Conservation (phyloP, 441 rosid species). For the Croton setiger region DNA sequence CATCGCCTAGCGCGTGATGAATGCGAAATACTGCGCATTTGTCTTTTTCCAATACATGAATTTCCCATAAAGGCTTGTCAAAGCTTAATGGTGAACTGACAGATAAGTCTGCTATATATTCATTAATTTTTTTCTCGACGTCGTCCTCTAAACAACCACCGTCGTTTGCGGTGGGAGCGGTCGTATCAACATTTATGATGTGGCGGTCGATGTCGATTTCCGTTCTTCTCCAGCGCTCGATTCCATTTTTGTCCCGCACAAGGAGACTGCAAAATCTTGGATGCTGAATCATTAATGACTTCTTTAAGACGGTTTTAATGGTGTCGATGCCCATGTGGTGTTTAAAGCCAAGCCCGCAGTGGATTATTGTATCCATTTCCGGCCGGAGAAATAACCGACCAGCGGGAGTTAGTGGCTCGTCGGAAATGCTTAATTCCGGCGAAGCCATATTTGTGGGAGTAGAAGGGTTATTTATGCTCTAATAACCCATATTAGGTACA, state of each 20-base stretch:
- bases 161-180: background rate
- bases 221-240: conserved; percentile 49
- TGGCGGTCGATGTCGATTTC: conserved; percentile 46
- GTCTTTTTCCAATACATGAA: conserved; percentile 38
- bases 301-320: conserved; percentile 23
- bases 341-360: conserved; percentile 39
- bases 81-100: conserved; percentile 36
- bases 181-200: conserved; percentile 24
- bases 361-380: conserved; percentile 38
- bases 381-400: conserved; percentile 55
- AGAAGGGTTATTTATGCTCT: no score
- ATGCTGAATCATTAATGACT: conserved; percentile 43
- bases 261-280: conserved; percentile 55
- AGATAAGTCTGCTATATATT: conserved; percentile 46
- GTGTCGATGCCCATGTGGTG: conserved; percentile 27
- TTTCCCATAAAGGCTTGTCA: conserved; percentile 64
- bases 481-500: no score
- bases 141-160: background rate
- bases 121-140: conserved; percentile 28
- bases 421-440: background rate
- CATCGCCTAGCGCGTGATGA: conserved; percentile 67
- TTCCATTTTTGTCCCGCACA: conserved; percentile 43
- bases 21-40: conserved; percentile 40
- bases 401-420: conserved; percentile 56
- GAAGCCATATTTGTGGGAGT: conserved; percentile 20